Conservation (phyloP, 345 rosid species). For the Pistacia atlantica region DNA sequence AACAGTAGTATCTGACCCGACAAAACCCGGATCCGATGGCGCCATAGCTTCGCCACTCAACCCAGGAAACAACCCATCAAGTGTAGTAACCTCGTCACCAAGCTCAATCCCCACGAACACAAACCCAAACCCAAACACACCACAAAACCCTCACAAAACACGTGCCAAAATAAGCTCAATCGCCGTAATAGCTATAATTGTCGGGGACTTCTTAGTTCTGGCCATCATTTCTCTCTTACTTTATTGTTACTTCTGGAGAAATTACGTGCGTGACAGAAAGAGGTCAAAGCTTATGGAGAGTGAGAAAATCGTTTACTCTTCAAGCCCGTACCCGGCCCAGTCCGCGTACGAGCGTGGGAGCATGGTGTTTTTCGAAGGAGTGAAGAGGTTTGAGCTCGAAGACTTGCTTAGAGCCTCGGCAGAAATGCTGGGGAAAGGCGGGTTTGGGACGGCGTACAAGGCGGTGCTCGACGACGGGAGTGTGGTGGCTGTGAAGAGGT, state of each 20-base stretch:
- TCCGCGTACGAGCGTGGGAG: slow-evolving; percentile 60
- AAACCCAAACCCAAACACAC: slow-evolving; percentile 7
- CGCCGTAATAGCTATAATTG: slow-evolving; percentile 63
- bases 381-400: slow-evolving; percentile 75
- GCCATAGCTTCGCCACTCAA: slow-evolving; percentile 60
- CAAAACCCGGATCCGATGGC: slow-evolving; percentile 63
- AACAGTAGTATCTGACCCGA: slow-evolving; percentile 40
- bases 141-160: slow-evolving; percentile 21
- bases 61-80: slow-evolving; percentile 43
- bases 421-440: slow-evolving; percentile 96
- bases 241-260: slow-evolving; percentile 90
- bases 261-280: slow-evolving; percentile 53
- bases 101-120: slow-evolving; percentile 41
- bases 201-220: slow-evolving; percentile 69
- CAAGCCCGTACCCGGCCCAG: slow-evolving; percentile 75
- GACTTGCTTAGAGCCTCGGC: slow-evolving; percentile 92
- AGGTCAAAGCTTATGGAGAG: slow-evolving; percentile 64
- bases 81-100: slow-evolving; percentile 62
- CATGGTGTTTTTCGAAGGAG: slow-evolving; percentile 94
- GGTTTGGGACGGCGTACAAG: slow-evolving; percentile 90
- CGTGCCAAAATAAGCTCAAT: slow-evolving; percentile 50
- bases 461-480: slow-evolving; percentile 85
- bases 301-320: slow-evolving; percentile 88
- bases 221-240: slow-evolving; percentile 69
- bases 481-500: slow-evolving; percentile 85